Evolutionary conservation across 176 grass and related monocot species (phyloP).

Genomic region (barley (Hordeum vulgare)): DNA sequence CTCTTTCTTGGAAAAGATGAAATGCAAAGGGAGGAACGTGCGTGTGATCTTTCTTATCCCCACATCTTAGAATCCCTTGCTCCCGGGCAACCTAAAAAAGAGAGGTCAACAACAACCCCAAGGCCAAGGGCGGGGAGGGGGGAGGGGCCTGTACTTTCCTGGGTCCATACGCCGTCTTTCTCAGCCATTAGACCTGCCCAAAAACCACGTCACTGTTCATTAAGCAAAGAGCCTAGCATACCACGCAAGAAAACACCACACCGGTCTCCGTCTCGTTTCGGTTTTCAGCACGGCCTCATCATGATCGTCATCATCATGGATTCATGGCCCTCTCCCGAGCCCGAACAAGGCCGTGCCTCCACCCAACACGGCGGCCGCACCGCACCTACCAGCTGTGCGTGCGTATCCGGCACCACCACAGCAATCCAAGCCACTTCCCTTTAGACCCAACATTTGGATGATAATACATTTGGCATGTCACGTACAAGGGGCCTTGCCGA

Average conservation of each 20-base stretch:
- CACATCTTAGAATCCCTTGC: constrained; percentile 3
- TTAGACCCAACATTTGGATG: not conserved
- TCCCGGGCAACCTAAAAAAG: not conserved
- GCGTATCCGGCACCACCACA: not conserved
- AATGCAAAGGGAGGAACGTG: not conserved
- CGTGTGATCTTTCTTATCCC: constrained; percentile 1
- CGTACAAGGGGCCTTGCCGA: not conserved
- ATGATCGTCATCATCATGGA: not conserved
- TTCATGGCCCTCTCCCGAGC: not conserved
- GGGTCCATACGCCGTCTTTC: constrained; percentile 38
- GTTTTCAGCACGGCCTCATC: not conserved
- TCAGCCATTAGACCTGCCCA: constrained; percentile 5
- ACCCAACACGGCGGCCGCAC: not conserved
- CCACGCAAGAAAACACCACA: not conserved
- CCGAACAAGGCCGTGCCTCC: not conserved
- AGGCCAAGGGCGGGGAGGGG: too few species aligned
- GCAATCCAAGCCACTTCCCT: not conserved
- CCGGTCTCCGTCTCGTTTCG: constrained; percentile 3
- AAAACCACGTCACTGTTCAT: constrained; percentile 12
- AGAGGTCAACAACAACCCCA: not conserved
- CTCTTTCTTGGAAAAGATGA: not conserved
- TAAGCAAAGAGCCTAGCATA: not conserved
- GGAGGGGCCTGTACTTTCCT: not conserved
- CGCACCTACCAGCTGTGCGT: not conserved
- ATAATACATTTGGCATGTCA: not conserved